Evolutionary conservation across 2,329 filamentous ascomycete species (phyloP).

Genomic region (Ophiocordyceps sinensis): DNA sequence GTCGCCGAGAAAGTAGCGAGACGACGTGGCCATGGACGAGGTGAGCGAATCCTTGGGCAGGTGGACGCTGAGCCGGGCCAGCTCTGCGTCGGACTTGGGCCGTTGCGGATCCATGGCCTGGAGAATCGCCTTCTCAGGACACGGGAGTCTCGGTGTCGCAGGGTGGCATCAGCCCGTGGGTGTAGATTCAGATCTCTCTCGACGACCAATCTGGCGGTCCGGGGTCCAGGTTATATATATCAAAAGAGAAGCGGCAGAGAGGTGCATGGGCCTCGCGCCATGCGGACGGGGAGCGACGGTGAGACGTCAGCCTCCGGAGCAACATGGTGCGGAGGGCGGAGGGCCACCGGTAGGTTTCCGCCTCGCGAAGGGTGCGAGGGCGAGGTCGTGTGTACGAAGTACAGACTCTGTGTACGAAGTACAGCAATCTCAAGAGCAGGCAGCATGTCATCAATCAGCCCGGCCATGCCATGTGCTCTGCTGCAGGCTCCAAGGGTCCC

Average conservation of each 20-base stretch:
- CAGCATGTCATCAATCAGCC: background rate
- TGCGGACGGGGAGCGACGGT: background rate
- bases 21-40: constrained; percentile 10
- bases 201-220: background rate
- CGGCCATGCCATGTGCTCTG: background rate
- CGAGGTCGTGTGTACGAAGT: background rate
- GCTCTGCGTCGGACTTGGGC: background rate
- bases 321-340: background rate
- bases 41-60: constrained; percentile 11
- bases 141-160: background rate
- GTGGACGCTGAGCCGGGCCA: constrained; percentile 10
- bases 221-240: background rate
- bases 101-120: background rate
- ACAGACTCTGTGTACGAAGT: too few species aligned
- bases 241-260: background rate
- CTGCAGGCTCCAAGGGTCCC: background rate
- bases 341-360: constrained; percentile 1
- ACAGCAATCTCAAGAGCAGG: background rate
- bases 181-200: background rate
- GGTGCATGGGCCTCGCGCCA: background rate
- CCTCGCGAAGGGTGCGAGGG: constrained; percentile 1
- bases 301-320: background rate
- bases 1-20: constrained; percentile 11
- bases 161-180: background rate
- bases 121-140: background rate